Percentiles rank a stretch among this genome's conserved stretches.
Conservation (phyloP, 768 basidiomycete species). For the Termitomyces sp. region DNA sequence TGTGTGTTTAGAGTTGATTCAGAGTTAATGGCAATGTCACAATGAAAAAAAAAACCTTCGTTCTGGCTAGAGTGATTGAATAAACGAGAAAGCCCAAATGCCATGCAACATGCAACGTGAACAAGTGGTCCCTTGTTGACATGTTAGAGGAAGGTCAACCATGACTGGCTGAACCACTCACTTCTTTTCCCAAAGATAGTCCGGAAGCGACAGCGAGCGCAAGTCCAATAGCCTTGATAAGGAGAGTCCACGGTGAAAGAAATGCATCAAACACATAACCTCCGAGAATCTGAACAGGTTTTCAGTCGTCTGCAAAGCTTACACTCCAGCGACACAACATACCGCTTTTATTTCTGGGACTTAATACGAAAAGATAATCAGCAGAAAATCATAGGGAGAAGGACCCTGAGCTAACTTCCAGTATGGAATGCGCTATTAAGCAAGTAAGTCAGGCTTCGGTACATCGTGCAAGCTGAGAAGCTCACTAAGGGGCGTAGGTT, state of each 20-base stretch:
- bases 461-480: not conserved
- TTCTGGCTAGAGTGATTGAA: conserved; percentile 74
- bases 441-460: conserved; percentile 5
- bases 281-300: conserved; percentile 56
- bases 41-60: conserved; percentile 50
- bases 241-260: conserved; percentile 80
- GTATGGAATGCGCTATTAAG: conserved; percentile 66
- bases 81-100: conserved; percentile 60
- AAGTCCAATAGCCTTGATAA: conserved; percentile 82
- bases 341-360: conserved; percentile 82
- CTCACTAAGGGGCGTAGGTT: conserved; percentile 70
- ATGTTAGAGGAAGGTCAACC: not conserved
- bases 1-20: conserved; percentile 17
- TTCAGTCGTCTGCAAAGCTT: not conserved
- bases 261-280: conserved; percentile 88
- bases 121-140: conserved; percentile 68
- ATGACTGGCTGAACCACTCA: conserved; percentile 22
- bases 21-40: not conserved
- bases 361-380: conserved; percentile 19
- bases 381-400: not conserved
- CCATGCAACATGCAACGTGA: conserved; percentile 82
- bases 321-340: conserved; percentile 15
- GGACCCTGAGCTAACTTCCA: conserved; percentile 52
- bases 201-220: conserved; percentile 85
- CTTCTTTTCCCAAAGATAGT: conserved; percentile 83